Base-by-base conservation (phyloP, 306 rosid species). In the Dryas alaskensis region DNA sequence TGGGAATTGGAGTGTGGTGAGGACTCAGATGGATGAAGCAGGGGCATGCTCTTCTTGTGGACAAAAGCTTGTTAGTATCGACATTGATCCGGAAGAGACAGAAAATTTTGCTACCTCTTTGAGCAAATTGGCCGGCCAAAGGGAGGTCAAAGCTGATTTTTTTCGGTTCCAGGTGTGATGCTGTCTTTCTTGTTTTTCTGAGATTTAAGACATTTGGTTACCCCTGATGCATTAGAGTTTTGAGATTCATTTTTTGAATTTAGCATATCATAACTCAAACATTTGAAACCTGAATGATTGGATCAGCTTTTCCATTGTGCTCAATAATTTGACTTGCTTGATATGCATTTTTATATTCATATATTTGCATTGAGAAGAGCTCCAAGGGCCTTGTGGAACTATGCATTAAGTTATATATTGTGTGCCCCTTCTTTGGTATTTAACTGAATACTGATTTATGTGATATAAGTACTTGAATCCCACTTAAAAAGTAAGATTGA, bases 71-170 rank as follows among this genome's bases (percentile, higher is more conserved):
- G 97, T 88, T 47, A 84, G 93, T 84, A 90, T 92, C 60, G 99
- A 95, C 79, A 88, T 95, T 69, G 99, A 92, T 81, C 92, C 93
- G 0, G 84, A 83, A 63, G 97, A 95, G 88, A 90, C 93, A 0
- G 89, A 86, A 72, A 85, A 62, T 58, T 95, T 95, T 78, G 96
- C 98, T 60, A 37, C 68, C 49, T 92, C 98, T 8, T 78, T 95
- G 79, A 60, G 82, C 44, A 86, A 76, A 74, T 80, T 92, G 88
- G 99, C 96, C 82, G 72, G 83, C 69, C 70, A 86, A 71, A 86
- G 40, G 77, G 95, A 92, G 83, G 81, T 19, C 50, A 78, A 72
- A 83, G 82, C 81, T 43, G 83, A 78, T 52, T 95, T 92, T 60
- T 65, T 68, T 64, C 80, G 67, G 78, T 95, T 95, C 73, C 90